Conservation (phyloP, 441 rosid genomes). For the Raphanus hybrid region DNA sequence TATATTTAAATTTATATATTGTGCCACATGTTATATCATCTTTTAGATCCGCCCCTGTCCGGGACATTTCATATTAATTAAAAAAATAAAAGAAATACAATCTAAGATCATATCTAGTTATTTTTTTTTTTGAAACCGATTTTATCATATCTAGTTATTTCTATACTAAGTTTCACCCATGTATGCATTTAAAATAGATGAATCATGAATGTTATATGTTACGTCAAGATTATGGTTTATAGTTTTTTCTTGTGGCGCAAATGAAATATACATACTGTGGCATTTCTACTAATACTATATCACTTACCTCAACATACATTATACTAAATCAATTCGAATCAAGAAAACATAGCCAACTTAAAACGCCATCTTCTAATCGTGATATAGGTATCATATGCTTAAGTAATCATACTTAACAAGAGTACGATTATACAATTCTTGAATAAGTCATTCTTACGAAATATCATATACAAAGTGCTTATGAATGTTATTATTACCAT, state of each 20-base stretch:
- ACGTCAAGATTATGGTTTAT: not conserved
- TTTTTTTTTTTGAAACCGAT: no score
- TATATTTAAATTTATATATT: no score
- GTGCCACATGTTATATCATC: no score
- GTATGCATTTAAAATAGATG: not conserved
- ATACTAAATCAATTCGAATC: not conserved
- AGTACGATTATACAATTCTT: slow-evolving; percentile 1
- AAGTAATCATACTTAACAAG: not conserved
- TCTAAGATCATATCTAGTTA: no score
- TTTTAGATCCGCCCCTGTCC: no score
- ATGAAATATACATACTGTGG: not conserved
- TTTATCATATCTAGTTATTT: no score
- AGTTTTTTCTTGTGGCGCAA: not conserved
- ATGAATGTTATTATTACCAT: slow-evolving; percentile 27
- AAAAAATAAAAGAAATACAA: no score
- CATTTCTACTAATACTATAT: not conserved
- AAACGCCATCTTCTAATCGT: not conserved
- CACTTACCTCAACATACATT: not conserved
- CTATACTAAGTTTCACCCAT: not conserved
- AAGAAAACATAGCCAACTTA: not conserved
- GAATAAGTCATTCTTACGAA: slow-evolving; percentile 26
- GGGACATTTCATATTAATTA: no score
- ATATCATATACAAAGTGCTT: slow-evolving; percentile 17
- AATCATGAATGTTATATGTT: not conserved
- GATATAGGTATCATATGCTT: not conserved